phyloP scores from a whole-genome alignment of 108 stramenopile genomes.

The Licmophora abbreviata region DNA sequence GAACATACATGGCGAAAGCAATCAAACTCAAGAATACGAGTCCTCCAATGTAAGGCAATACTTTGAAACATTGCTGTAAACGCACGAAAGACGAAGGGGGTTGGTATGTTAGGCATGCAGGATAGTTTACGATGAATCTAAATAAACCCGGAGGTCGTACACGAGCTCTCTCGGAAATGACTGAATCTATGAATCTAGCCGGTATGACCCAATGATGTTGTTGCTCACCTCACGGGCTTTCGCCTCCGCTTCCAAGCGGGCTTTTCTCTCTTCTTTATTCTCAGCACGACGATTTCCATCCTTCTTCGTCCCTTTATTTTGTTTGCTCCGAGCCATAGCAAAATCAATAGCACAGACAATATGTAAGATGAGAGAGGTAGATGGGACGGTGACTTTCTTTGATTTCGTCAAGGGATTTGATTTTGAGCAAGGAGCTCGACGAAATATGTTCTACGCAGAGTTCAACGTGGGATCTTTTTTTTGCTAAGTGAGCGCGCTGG shows the following conservation, averaged over 20 bases:
- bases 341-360: background rate
- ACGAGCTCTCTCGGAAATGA: too few species aligned
- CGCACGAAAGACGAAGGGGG: too few species aligned
- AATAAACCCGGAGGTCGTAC: too few species aligned
- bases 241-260: background rate
- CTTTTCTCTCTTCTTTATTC: background rate
- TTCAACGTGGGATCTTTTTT: background rate
- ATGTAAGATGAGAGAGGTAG: background rate
- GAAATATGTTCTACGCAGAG: background rate
- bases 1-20: slow-evolving; percentile 18
- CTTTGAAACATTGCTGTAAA: slow-evolving; percentile 19
- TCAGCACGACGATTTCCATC: background rate
- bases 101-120: too few species aligned
- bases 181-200: too few species aligned
- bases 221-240: background rate
- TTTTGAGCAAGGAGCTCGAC: background rate
- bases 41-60: slow-evolving; percentile 16
- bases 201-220: too few species aligned
- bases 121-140: too few species aligned
- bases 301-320: background rate
- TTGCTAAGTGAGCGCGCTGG: background rate
- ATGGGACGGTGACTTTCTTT: background rate
- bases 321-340: background rate
- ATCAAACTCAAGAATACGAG: slow-evolving; percentile 12
- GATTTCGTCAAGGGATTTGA: background rate